Percentiles rank a stretch among this genome's conserved stretches.
phyloP scores from a whole-genome alignment of 495 filamentous ascomycete species.

The Cenococcum geophilum region DNA sequence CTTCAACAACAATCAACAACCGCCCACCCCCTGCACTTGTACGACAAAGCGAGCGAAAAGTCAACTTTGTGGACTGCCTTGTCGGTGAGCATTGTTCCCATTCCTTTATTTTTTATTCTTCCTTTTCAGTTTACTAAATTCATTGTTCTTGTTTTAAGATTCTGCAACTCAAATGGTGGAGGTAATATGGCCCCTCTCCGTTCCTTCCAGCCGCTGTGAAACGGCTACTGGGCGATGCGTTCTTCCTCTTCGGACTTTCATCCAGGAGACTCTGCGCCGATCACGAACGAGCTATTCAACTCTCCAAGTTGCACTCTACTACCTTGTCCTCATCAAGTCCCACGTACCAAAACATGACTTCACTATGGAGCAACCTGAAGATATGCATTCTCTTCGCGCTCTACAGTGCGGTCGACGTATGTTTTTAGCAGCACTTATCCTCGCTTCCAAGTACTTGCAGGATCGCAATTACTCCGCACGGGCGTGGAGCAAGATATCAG shows the following conservation, averaged over 20 bases:
- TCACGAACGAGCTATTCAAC: slow-evolving; percentile 97
- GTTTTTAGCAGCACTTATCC: slow-evolving; percentile 88
- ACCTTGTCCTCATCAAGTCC: slow-evolving; percentile 86
- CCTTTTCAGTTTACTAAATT: slow-evolving; percentile 31
- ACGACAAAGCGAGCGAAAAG: slow-evolving; percentile 88
- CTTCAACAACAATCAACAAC: slow-evolving; percentile 43
- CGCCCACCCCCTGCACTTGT: slow-evolving; percentile 71
- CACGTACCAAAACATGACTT: slow-evolving; percentile 79
- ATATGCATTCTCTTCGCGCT: slow-evolving; percentile 65
- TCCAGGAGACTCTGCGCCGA: slow-evolving; percentile 90
- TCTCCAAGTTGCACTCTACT: slow-evolving; percentile 92
- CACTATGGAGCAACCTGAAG: slow-evolving; percentile 78
- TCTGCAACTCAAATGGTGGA: slow-evolving; percentile 96
- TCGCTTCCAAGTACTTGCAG: slow-evolving; percentile 95
- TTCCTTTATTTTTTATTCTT: slow-evolving; percentile 16
- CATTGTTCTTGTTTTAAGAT: slow-evolving; percentile 53
- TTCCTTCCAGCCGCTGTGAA: slow-evolving; percentile 50
- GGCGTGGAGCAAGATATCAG: slow-evolving; percentile 98
- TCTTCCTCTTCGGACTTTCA: slow-evolving; percentile 86
- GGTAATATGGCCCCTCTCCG: slow-evolving; percentile 86
- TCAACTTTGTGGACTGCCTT: slow-evolving; percentile 93
- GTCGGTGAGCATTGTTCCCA: slow-evolving; percentile 70
- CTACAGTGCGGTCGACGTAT: slow-evolving; percentile 96
- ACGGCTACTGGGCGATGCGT: slow-evolving; percentile 53
- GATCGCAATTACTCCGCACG: slow-evolving; percentile 96